Base-by-base conservation (phyloP, 495 filamentous ascomycete species). In the Talaromyces nanjingensis region DNA sequence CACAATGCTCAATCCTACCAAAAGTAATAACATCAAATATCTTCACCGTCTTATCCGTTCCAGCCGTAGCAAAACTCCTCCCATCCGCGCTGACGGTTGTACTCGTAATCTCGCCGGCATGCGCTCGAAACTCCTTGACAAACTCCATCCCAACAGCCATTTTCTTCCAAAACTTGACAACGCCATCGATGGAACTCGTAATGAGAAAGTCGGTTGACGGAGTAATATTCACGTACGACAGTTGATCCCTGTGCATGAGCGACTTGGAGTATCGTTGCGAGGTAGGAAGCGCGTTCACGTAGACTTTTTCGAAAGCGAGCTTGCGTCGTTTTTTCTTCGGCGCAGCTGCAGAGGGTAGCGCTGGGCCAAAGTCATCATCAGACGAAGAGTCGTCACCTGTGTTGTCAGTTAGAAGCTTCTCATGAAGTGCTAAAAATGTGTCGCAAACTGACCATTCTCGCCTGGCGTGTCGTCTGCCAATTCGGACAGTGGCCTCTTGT, bases 101-200 rank as follows among this genome's bases (percentile, higher is more conserved):
- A 42, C 88, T 87, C 34, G 79, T 86, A 69, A 98, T 92, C 72
- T 96, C 93, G 33, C 90, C 91, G 62, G 81, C 81, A 73, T 98
- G 96, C 18, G 92, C 93, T 64, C 87, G 86, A 78, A 96, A 99
- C 78, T 97, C 92, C 76, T 99, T 99, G 16, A 98, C 92, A 68
- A 98, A 98, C 75, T 99, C 94, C 34, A 97, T 90, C 0, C 91
- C 91, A 8, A 89, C 88, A 4, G 86, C 86, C 65, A 90, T 84
- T 77, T 99, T 99, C 81, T 99, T 98, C 94, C 94, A 99, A 76
- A 98, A 99, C 74, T 98, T 98, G 59, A 98, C 93, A 0, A 92
- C 87, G 2, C 96, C 96, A 73, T 99, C 93, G 18, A 91, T 76
- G 2, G 93, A 97, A 66, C 87, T 91, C 2, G 94, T 98, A 59